Base-by-base conservation (phyloP, 106 monocot species). In the Platanthera zijinensis region DNA sequence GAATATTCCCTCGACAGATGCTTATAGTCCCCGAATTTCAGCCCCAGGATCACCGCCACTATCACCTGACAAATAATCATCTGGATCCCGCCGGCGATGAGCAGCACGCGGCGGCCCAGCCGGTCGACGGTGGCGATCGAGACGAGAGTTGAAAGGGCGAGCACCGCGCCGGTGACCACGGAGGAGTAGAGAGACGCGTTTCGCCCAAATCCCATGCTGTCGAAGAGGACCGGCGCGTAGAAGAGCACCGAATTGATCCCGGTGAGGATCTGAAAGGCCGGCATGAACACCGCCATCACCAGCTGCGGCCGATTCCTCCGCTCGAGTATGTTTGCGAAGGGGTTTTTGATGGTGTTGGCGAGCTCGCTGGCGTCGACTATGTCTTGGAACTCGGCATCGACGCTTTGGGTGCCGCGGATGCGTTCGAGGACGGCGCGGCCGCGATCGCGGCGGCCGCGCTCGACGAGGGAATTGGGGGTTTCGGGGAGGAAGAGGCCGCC, bases 201-300 rank as follows among this genome's bases (percentile, higher is more conserved):
- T 7, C 89, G 82, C 0, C 94, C 94, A 49, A 94, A 94, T 6
- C 99, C 99, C 92, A 92, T 85, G 88, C 92, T 99, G 76, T 99
- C 92, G 80, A 99, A 99, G 70, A 99, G 75, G 28, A 99, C 88
- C 18, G 92, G 99, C 6, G 94, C 94, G 50, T 94, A 99, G 81
- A 99, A 99, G 10, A 99, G 80, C 47, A 99, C 91, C 21, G 92
- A 94, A 68, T 99, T 94, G 78, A 99, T 99, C 17, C 94, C 94
- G 0, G 92, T 94, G 3, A 99, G 84, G 1, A 99, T 99, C 85
- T 99, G 92, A 72, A 92, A 99, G 14, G 88, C 51, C 4, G 99
- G 99, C 94, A 99, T 94, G 79, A 81, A 86, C 21, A 94, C 76
- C 7, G 99, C 99, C 94, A 99, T 85, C 19, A 94, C 90, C 71